phyloP scores from a whole-genome alignment of 306 rosid species.

The Dalbergia cochinchinensis region DNA sequence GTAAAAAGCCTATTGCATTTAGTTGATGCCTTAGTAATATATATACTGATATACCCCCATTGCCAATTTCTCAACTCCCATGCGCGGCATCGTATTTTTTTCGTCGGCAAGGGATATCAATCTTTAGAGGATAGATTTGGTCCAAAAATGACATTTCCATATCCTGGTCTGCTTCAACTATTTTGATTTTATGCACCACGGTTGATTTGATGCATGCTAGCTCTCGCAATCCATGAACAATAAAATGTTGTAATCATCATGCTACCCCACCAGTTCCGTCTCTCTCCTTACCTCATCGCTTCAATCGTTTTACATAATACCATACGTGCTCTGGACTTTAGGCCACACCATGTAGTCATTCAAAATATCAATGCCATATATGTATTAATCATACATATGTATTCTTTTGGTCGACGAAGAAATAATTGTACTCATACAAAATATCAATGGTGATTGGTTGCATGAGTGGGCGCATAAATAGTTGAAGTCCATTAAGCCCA shows the following conservation, averaged over 20 bases:
- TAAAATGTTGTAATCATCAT: not conserved
- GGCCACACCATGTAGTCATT: too few species aligned
- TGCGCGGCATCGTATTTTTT: not conserved
- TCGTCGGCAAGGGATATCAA: conserved; percentile 32
- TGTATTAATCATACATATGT: too few species aligned
- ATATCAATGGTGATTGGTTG: not conserved
- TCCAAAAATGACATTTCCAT: conserved; percentile 10
- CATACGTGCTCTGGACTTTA: too few species aligned
- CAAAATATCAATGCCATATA: too few species aligned
- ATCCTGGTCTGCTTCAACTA: conserved; percentile 18
- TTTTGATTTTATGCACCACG: not conserved
- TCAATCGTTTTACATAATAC: too few species aligned
- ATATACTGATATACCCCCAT: not conserved
- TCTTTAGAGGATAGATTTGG: not conserved
- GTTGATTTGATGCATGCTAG: not conserved
- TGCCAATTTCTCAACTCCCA: not conserved
- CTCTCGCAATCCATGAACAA: not conserved
- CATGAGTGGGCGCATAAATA: not conserved
- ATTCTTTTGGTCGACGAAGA: too few species aligned
- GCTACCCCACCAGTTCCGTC: too few species aligned
- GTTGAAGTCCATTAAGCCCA: not conserved
- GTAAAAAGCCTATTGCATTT: too few species aligned
- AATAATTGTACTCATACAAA: not conserved
- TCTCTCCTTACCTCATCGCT: too few species aligned
- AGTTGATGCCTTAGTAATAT: too few species aligned